Percentiles rank a stretch among this genome's conserved stretches.
phyloP scores from a whole-genome alignment of 2,329 filamentous ascomycete genomes.

The Sporothrix phasma region DNA sequence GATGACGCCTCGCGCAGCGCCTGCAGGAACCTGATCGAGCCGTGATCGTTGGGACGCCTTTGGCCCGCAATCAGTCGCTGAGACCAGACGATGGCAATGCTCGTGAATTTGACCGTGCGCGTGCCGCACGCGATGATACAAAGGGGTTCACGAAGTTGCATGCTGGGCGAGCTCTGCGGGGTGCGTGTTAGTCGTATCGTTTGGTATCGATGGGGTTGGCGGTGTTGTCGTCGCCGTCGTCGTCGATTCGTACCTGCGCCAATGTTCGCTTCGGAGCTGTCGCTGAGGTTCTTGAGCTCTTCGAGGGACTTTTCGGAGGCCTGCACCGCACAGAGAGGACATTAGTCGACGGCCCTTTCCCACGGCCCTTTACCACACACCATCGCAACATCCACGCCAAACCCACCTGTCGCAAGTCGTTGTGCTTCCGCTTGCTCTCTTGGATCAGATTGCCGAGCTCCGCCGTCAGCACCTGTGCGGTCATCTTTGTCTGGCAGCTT shows the following conservation, averaged over 20 bases:
- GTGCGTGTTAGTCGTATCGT: neutral
- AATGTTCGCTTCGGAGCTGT: constrained; percentile 66
- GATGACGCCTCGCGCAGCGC: constrained; percentile 77
- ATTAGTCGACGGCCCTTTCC: neutral
- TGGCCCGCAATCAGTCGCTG: constrained; percentile 78
- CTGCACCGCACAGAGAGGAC: constrained; percentile 32
- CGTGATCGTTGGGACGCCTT: constrained; percentile 69
- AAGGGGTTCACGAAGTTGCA: constrained; percentile 84
- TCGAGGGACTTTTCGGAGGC: constrained; percentile 89
- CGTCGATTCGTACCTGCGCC: constrained; percentile 46
- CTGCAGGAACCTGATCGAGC: constrained; percentile 75
- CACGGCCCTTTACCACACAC: neutral
- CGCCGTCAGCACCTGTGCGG: constrained; percentile 76
- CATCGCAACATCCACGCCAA: neutral
- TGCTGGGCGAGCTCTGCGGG: constrained; percentile 69
- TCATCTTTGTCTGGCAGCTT: constrained; percentile 51
- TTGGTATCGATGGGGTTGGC: too few species aligned
- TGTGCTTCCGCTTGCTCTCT: constrained; percentile 91
- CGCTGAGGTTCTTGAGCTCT: constrained; percentile 68
- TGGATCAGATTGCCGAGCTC: constrained; percentile 87
- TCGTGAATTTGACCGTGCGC: constrained; percentile 81
- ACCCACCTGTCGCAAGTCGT: constrained; percentile 68
- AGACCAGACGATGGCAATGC: constrained; percentile 77
- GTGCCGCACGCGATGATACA: constrained; percentile 83
- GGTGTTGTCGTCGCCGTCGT: neutral